phyloP scores from a whole-genome alignment of 2,329 filamentous ascomycete species.

The Emmonsiellopsis sp. region DNA sequence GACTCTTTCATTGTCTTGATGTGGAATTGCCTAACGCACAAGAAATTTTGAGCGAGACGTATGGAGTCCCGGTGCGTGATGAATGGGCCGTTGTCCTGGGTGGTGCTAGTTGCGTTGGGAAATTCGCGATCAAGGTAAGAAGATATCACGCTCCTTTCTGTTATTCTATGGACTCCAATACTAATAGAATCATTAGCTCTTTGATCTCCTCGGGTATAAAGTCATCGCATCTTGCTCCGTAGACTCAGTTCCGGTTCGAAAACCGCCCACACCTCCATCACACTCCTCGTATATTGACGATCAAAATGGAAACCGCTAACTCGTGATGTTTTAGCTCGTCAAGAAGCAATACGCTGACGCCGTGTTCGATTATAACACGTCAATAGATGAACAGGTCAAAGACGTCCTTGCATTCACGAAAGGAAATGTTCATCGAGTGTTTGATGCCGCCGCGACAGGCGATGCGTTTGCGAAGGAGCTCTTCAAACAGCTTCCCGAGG shows the following conservation, averaged over 20 bases:
- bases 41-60: constrained; percentile 10
- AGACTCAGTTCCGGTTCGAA: constrained; percentile 17
- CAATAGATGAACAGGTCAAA: constrained; percentile 19
- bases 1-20: constrained; percentile 15
- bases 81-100: constrained; percentile 27
- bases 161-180: background rate
- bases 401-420: constrained; percentile 18
- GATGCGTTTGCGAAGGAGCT: constrained; percentile 18
- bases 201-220: constrained; percentile 21
- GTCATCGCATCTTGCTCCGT: constrained; percentile 24
- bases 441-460: constrained; percentile 24
- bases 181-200: constrained; percentile 13
- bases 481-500: constrained; percentile 14
- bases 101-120: constrained; percentile 24
- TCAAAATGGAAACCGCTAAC: background rate
- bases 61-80: constrained; percentile 1
- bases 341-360: constrained; percentile 20
- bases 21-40: constrained; percentile 15
- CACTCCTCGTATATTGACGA: background rate
- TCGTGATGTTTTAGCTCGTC: constrained; percentile 14
- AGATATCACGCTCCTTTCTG: background rate
- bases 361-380: constrained; percentile 23
- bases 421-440: constrained; percentile 19
- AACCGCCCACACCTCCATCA: background rate
- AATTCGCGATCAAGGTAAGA: constrained; percentile 19